Evolutionary conservation across 495 filamentous ascomycete species (phyloP).

Genomic region (Penicillium goetzii): DNA sequence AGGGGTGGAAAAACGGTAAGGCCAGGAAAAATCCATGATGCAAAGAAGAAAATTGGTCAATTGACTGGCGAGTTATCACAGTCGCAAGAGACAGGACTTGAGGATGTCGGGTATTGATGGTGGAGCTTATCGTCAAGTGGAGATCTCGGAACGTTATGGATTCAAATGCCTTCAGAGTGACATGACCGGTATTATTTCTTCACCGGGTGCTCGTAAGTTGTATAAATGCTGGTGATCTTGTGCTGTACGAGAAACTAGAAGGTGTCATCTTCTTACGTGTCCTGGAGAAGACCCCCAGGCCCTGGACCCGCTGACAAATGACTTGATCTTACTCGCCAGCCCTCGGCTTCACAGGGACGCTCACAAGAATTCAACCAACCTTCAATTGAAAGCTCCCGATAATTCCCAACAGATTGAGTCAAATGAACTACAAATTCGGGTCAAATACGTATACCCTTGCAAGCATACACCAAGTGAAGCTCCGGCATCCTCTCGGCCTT

Average conservation of each 20-base stretch:
- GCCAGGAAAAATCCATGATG: constrained; percentile 53
- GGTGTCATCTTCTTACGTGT: constrained; percentile 12
- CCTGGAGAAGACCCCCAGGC: not conserved
- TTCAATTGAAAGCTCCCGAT: not conserved
- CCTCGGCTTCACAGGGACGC: not conserved
- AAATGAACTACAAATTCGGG: too few species aligned
- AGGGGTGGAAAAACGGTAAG: constrained; percentile 63
- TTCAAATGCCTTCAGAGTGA: not conserved
- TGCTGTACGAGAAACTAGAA: not conserved
- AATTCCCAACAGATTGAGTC: not conserved
- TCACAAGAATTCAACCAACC: not conserved
- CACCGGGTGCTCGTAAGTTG: not conserved
- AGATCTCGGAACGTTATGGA: not conserved
- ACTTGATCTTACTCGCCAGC: constrained; percentile 17
- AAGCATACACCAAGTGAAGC: not conserved
- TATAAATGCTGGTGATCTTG: not conserved
- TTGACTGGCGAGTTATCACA: not conserved
- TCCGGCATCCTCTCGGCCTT: not conserved
- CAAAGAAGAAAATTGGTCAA: not conserved
- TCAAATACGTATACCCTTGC: too few species aligned
- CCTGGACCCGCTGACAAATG: constrained; percentile 32
- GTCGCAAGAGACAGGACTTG: not conserved
- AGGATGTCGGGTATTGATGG: not conserved
- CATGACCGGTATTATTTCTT: not conserved
- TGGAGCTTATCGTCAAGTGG: not conserved